A percentile compares a stretch with the other conserved stretches of the same genome.
Evolutionary conservation across 768 basidiomycete genomes (phyloP).

Genomic region (Tricholoma bakamatsutake): DNA sequence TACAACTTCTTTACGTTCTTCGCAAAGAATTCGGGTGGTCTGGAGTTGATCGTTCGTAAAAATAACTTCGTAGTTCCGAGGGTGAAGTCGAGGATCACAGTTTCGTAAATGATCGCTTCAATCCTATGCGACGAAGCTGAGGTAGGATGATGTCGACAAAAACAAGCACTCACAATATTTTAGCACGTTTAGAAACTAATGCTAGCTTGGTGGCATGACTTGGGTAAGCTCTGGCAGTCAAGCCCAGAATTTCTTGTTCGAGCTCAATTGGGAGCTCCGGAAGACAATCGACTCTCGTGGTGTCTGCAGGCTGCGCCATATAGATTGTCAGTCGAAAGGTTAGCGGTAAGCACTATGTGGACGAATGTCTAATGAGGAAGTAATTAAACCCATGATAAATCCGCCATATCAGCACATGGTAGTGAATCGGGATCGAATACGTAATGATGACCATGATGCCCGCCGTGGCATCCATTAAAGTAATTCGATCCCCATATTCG

Average conservation of each 20-base stretch:
- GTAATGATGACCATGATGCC: too few species aligned
- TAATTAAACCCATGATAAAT: too few species aligned
- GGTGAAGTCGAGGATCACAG: conserved; percentile 21
- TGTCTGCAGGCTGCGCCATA: not conserved
- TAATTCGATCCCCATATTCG: too few species aligned
- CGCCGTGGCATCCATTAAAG: too few species aligned
- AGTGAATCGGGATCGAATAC: too few species aligned
- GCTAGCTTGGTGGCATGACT: conserved; percentile 20
- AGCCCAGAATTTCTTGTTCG: conserved; percentile 28
- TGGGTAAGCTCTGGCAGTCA: conserved; percentile 20
- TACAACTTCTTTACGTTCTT: conserved; percentile 22
- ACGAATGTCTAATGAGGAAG: too few species aligned
- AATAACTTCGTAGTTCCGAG: conserved; percentile 16
- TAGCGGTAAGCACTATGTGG: too few species aligned
- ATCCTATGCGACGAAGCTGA: conserved; percentile 16
- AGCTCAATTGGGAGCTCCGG: conserved; percentile 26
- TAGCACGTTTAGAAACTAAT: conserved; percentile 19
- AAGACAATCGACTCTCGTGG: not conserved
- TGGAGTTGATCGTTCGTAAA: conserved; percentile 22
- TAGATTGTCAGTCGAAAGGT: too few species aligned
- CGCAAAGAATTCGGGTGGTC: conserved; percentile 23
- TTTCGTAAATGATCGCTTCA: conserved; percentile 27
- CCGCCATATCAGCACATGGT: too few species aligned
- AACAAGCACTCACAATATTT: conserved; percentile 17
- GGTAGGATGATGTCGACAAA: not conserved